Evolutionary conservation across 2,329 filamentous ascomycete species (phyloP), one percentile per base, ranked within the genome.

Genomic region (Apiospora kogelbergensis): DNA sequence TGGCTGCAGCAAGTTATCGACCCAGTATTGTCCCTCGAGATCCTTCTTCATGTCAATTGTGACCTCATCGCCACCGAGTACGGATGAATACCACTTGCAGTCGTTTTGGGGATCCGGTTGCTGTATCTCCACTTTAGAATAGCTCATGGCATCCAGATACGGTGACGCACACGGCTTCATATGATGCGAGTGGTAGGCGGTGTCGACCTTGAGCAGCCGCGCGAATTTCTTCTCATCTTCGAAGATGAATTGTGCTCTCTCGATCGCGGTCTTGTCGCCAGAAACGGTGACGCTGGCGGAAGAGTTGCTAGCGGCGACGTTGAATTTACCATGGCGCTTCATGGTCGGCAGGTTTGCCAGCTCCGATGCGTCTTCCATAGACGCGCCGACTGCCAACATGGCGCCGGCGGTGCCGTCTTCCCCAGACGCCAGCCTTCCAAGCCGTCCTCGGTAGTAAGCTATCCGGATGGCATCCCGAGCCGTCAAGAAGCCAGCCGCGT

Each of bases 321-420:
- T 41, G 4, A 77, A 77, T 6, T 70, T 70, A 1, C 77, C 77
- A 70, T 78, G 78, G 41, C 41, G 41, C 41, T 11, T 17, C 5
- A 80, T 75, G 41, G 81, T 80, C 69, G 79, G 76, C 9, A 80
- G 76, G n/a, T 78, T 80, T 0, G 79, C 78, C 30, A 64, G 33
- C 10, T 64, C 60, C 17, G 60, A 15, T 1, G 60, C 60, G 37
- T 64, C 60, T 2, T 30, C 60, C 30, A 41, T 20, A 10, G 30
- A 30, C 17, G 60, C 41, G 3, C 84, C 86, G 1, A 87, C 84
- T 0, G 86, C 86, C 74, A 88, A 79, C 87, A 89, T 89, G 6
- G 80, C 77, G 0, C 86, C 86, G 0, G 83, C 78, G 0, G 78
- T 70, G 0, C 80, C 79, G 68, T 80, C 76, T 11, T 76, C 78